Conservation (phyloP, 148 eudicot species). For the Arbutus unedo region DNA sequence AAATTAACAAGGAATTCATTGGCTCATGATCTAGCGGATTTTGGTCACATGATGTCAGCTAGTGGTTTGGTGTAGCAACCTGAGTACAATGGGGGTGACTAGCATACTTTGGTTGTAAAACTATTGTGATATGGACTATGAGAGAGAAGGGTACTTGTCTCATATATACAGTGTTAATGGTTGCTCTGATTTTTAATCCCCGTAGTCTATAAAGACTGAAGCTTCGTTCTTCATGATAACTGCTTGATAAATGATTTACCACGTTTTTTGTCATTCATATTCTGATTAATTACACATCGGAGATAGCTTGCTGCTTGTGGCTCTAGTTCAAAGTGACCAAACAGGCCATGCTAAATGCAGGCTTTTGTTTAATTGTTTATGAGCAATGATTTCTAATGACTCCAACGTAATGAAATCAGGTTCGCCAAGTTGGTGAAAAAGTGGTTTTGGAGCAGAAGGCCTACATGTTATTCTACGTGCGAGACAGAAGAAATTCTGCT, state of each 20-base stretch:
- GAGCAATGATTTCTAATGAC: background rate
- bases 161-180: background rate
- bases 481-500: constrained; percentile 45
- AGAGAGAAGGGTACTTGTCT: background rate
- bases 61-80: background rate
- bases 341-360: background rate
- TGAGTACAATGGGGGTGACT: background rate
- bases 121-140: background rate
- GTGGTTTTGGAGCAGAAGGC: constrained; percentile 87
- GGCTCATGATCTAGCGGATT: background rate
- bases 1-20: background rate
- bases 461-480: constrained; percentile 87
- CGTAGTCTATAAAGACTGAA: background rate
- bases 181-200: background rate
- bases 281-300: background rate
- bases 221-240: background rate
- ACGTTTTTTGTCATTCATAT: background rate
- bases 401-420: constrained; percentile 40
- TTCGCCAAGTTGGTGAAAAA: constrained; percentile 69
- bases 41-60: background rate
- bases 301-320: background rate
- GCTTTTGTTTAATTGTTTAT: background rate
- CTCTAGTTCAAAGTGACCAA: background rate
- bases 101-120: background rate
- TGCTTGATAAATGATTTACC: background rate